phyloP scores from a whole-genome alignment of 768 basidiomycete species.

The Tricholoma furcatifolium region DNA sequence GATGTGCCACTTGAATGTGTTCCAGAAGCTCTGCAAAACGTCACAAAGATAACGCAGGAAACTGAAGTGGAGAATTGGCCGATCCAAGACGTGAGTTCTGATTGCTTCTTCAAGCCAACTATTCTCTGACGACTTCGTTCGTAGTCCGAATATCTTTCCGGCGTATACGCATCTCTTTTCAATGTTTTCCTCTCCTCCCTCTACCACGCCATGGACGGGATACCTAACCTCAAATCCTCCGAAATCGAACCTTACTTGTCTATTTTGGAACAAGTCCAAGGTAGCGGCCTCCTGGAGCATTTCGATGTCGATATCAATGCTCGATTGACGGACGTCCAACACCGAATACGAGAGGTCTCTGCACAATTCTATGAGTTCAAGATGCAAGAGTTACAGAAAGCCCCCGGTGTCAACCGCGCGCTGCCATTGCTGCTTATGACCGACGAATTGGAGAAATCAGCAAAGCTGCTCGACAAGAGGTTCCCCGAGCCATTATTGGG shows the following conservation, averaged over 20 bases:
- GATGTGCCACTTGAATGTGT: conserved; percentile 95
- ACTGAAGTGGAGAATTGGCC: conserved; percentile 77
- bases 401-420: conserved; percentile 79
- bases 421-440: conserved; percentile 81
- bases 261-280: conserved; percentile 70
- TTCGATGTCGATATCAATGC: conserved; percentile 73
- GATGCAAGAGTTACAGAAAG: conserved; percentile 59
- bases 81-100: conserved; percentile 68
- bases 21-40: conserved; percentile 79
- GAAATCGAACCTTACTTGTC: conserved; percentile 64
- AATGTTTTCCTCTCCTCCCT: conserved; percentile 83
- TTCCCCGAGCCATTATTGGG: conserved; percentile 83
- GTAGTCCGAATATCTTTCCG: conserved; percentile 69
- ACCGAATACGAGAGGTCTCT: conserved; percentile 59
- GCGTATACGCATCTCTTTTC: conserved; percentile 72
- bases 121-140: conserved; percentile 4
- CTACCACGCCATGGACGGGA: conserved; percentile 78
- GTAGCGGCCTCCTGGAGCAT: conserved; percentile 67
- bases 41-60: conserved; percentile 70
- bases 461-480: conserved; percentile 81
- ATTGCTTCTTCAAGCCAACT: conserved; percentile 1
- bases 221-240: conserved; percentile 71
- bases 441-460: conserved; percentile 84
- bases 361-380: conserved; percentile 61
- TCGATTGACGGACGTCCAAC: conserved; percentile 66